phyloP scores from a whole-genome alignment of 139 green algal species.

The Trebouxia sp. region DNA sequence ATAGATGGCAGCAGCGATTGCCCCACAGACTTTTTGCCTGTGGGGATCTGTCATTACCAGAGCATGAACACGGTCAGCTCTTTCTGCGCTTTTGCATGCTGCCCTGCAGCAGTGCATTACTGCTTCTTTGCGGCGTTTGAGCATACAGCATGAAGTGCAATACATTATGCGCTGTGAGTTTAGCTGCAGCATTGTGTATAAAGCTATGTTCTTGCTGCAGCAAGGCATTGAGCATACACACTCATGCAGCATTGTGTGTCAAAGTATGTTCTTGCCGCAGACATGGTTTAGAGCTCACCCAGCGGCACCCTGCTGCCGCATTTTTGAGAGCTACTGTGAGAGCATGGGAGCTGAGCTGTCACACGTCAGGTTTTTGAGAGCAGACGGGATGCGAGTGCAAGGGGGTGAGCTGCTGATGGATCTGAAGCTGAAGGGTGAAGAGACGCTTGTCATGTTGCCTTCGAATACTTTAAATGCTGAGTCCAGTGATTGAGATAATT shows the following conservation, averaged over 20 bases:
- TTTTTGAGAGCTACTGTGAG: slow-evolving; percentile 29
- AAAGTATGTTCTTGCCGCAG: background rate
- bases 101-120: no score
- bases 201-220: no score
- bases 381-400: background rate
- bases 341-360: slow-evolving; percentile 21
- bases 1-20: background rate
- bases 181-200: no score
- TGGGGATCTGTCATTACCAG: slow-evolving; percentile 6
- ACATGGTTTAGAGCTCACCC: background rate
- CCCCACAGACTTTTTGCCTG: slow-evolving; percentile 10
- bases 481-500: no score
- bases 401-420: background rate
- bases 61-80: background rate
- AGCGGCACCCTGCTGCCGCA: background rate
- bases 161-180: no score
- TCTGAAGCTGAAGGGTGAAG: background rate
- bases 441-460: background rate
- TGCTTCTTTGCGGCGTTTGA: background rate
- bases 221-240: no score
- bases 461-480: no score
- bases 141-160: no score
- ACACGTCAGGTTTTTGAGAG: background rate
- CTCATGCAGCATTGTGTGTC: no score
- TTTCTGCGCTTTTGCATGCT: no score